Conservation (phyloP, 371 early-diverging fungal species). For the Rhizopus sp. region DNA sequence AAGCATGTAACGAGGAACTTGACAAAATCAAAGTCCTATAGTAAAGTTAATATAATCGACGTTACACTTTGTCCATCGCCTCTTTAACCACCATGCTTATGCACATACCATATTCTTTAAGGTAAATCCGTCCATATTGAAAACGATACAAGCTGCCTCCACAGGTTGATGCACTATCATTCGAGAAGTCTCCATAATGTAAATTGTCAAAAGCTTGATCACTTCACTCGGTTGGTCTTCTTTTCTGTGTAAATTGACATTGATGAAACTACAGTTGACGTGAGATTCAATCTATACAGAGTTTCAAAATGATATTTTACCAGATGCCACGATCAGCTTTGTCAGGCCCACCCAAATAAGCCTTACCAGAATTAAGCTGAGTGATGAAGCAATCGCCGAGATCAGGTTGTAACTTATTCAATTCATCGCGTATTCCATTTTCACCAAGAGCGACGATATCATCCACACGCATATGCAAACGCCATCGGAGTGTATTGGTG, state of each 20-base stretch:
- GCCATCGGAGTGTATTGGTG: constrained; percentile 66
- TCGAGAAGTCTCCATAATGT: constrained; percentile 84
- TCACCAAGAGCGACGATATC: constrained; percentile 64
- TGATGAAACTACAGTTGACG: constrained; percentile 48
- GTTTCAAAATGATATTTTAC: constrained; percentile 39
- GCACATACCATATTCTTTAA: constrained; percentile 73
- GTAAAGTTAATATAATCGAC: background rate
- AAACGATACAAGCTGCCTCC: constrained; percentile 82
- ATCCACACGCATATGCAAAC: constrained; percentile 56
- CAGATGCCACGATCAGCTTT: constrained; percentile 57
- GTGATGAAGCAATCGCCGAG: constrained; percentile 42
- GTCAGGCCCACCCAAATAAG: constrained; percentile 62
- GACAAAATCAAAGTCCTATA: constrained; percentile 72
- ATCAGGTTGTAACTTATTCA: constrained; percentile 48
- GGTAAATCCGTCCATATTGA: constrained; percentile 82
- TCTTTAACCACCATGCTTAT: constrained; percentile 18
- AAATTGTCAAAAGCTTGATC: constrained; percentile 61
- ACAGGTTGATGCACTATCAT: constrained; percentile 69
- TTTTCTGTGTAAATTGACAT: constrained; percentile 52
- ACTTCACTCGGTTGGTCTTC: constrained; percentile 50
- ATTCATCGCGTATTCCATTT: constrained; percentile 36
- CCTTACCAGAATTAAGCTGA: constrained; percentile 59
- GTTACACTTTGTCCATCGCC: no score
- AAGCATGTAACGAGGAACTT: constrained; percentile 81
- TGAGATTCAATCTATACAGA: constrained; percentile 5